A percentile compares a stretch with the other conserved stretches of the same genome.
phyloP scores from a whole-genome alignment of 2,329 filamentous ascomycete species.

The Penicillium sp. region DNA sequence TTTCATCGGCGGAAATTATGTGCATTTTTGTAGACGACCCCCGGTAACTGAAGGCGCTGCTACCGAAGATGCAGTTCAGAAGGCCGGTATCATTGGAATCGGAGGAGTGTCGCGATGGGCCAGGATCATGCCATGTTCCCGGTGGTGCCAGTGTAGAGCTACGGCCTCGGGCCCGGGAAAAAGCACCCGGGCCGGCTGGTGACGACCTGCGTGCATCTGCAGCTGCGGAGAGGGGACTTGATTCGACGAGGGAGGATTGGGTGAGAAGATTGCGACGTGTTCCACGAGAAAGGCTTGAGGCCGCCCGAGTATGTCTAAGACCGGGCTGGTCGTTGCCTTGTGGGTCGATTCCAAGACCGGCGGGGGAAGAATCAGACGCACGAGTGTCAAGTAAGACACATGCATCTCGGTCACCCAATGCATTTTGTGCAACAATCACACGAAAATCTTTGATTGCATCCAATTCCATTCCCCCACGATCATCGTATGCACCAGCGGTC shows the following conservation, averaged over 20 bases:
- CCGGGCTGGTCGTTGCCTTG: constrained; percentile 33
- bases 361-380: constrained; percentile 30
- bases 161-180: constrained; percentile 44
- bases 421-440: constrained; percentile 50
- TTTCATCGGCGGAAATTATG: constrained; percentile 50
- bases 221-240: constrained; percentile 35
- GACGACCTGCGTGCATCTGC: constrained; percentile 35
- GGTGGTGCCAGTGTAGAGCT: constrained; percentile 47
- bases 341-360: constrained; percentile 38
- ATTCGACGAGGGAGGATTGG: constrained; percentile 38
- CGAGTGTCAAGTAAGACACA: constrained; percentile 49
- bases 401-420: constrained; percentile 49
- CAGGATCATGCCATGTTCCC: constrained; percentile 33
- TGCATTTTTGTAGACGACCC: constrained; percentile 63
- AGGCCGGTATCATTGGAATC: constrained; percentile 54
- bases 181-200: constrained; percentile 38
- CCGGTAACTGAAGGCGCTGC: constrained; percentile 57
- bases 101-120: constrained; percentile 39
- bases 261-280: constrained; percentile 35
- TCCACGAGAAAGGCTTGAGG: constrained; percentile 39
- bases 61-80: constrained; percentile 62
- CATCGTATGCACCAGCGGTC: constrained; percentile 47
- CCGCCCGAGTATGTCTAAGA: constrained; percentile 38
- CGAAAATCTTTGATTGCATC: constrained; percentile 47
- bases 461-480: constrained; percentile 48